Conservation (phyloP, 73 alveolate genomes). For the Tetrahymena borealis region DNA sequence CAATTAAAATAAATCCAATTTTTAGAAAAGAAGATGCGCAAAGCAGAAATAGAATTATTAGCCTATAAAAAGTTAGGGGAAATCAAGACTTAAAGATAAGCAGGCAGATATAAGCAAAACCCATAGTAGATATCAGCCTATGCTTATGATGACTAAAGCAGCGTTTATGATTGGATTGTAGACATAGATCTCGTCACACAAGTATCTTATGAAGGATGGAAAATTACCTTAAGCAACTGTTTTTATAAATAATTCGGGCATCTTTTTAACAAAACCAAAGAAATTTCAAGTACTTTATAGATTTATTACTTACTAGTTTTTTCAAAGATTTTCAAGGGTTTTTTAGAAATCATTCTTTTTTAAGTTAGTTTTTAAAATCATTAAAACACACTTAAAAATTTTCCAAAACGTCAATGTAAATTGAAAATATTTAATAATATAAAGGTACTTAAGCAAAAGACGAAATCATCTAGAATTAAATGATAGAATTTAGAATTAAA, state of each 20-base stretch:
- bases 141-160: conserved; percentile 11
- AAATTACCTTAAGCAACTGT: conserved; percentile 4
- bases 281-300: not conserved
- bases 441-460: not conserved
- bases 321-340: not conserved
- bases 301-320: not conserved
- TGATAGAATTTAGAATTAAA: conserved; percentile 1
- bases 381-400: too few relatives aligned
- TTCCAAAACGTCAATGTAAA: too few relatives aligned
- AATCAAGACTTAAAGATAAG: not conserved
- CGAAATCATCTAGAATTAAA: not conserved
- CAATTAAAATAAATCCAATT: not conserved
- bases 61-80: not conserved
- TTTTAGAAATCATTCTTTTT: not conserved
- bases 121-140: not conserved
- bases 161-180: conserved; percentile 48
- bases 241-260: not conserved
- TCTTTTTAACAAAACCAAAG: not conserved
- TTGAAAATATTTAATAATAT: not conserved
- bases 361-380: too few relatives aligned
- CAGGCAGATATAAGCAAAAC: not conserved
- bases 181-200: conserved; percentile 29
- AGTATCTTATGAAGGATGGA: conserved; percentile 37
- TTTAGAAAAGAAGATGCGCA: not conserved
- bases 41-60: not conserved